phyloP scores from a whole-genome alignment of 2,329 filamentous ascomycete species.

The Fulvia fulva region DNA sequence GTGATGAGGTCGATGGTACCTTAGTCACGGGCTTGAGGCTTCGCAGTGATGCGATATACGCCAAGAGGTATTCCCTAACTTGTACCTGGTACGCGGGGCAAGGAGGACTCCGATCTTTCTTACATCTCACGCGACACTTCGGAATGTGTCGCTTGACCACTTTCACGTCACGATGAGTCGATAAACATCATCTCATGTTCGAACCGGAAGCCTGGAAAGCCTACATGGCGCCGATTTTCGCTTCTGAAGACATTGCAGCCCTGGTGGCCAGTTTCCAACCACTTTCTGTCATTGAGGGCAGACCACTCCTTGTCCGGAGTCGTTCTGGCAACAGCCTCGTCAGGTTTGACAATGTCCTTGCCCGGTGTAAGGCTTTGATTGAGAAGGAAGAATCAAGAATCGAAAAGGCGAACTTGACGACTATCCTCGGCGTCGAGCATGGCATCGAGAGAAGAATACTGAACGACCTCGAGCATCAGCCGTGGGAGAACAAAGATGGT shows the following conservation, averaged over 20 bases:
- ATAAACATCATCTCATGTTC: neutral
- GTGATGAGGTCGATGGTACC: too few species aligned
- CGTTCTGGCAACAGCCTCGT: slow-evolving; percentile 18
- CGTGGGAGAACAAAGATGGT: neutral
- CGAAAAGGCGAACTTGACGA: slow-evolving; percentile 4
- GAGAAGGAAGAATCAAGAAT: slow-evolving; percentile 4
- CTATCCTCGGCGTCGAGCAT: slow-evolving; percentile 8
- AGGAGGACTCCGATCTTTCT: neutral
- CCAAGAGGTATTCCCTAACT: neutral
- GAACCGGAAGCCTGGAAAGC: neutral
- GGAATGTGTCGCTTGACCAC: neutral
- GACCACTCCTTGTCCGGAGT: slow-evolving; percentile 20
- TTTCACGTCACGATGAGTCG: neutral
- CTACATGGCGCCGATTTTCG: slow-evolving; percentile 26
- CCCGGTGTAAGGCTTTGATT: slow-evolving; percentile 2
- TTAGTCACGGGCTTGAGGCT: neutral
- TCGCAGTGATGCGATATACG: neutral
- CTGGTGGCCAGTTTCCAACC: slow-evolving; percentile 25
- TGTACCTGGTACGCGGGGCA: neutral
- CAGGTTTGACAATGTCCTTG: slow-evolving; percentile 4
- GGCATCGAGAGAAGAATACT: slow-evolving; percentile 3
- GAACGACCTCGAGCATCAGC: neutral
- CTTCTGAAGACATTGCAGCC: slow-evolving; percentile 24
- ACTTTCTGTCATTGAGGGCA: slow-evolving; percentile 12
- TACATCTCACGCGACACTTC: neutral